Conservation (phyloP, 2,329 filamentous ascomycete species). For the Hysterium pulicare region DNA sequence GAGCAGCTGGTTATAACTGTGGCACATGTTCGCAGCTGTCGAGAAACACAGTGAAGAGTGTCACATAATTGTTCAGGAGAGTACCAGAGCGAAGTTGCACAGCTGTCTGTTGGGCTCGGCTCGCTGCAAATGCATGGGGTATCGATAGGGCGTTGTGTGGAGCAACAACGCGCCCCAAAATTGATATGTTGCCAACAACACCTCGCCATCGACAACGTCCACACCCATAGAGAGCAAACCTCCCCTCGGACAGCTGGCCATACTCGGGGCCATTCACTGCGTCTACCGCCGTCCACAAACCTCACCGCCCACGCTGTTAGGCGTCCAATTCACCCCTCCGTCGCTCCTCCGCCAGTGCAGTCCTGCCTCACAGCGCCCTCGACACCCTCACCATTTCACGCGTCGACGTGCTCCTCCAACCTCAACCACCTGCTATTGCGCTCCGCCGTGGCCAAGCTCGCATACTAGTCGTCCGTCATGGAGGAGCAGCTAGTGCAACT, state of each 20-base stretch:
- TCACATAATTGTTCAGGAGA: too few species aligned
- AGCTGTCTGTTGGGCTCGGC: too few species aligned
- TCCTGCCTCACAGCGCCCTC: constrained; percentile 20
- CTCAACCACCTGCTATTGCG: background rate
- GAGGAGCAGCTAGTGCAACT: constrained; percentile 89
- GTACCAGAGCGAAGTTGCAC: too few species aligned
- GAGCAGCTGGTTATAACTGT: too few species aligned
- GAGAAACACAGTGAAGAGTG: too few species aligned
- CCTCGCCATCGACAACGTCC: background rate
- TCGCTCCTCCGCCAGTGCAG: constrained; percentile 10
- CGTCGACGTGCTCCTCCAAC: constrained; percentile 15
- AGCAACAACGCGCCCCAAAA: background rate
- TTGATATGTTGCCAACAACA: background rate
- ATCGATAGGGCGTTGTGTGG: background rate
- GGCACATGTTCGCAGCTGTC: too few species aligned
- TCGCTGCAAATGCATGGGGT: too few species aligned
- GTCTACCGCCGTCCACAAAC: constrained; percentile 1
- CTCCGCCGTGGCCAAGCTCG: background rate
- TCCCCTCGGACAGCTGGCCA: background rate
- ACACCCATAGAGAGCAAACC: background rate
- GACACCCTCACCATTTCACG: constrained; percentile 25
- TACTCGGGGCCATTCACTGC: background rate
- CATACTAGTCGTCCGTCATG: constrained; percentile 52
- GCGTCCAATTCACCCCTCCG: constrained; percentile 7
- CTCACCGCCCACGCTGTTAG: constrained; percentile 20